Evolutionary conservation across 768 basidiomycete genomes (phyloP).

Genomic region (Galerina sulciceps): DNA sequence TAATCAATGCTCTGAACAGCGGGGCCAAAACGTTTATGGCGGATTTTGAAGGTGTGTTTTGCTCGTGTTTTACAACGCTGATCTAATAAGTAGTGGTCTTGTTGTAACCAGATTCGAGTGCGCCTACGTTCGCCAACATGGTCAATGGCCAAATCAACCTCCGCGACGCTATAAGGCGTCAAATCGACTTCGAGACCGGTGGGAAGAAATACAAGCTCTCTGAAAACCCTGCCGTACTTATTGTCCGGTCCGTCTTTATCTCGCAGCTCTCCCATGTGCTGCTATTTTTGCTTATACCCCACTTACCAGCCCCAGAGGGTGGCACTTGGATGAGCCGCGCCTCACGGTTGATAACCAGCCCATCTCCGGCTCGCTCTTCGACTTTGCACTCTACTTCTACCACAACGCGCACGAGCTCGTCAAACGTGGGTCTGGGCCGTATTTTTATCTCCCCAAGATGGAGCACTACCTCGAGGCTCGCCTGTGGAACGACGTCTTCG

Average conservation of each 20-base stretch:
- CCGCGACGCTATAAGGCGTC: conserved; percentile 84
- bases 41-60: conserved; percentile 84
- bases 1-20: conserved; percentile 94
- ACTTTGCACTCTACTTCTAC: conserved; percentile 97
- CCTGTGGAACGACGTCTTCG: conserved; percentile 98
- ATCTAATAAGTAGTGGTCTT: background rate
- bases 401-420: conserved; percentile 95
- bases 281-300: conserved; percentile 18
- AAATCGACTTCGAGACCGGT: conserved; percentile 86
- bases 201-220: conserved; percentile 93
- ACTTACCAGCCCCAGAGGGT: conserved; percentile 82
- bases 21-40: conserved; percentile 99
- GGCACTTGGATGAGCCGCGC: conserved; percentile 97
- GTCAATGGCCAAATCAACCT: conserved; percentile 94
- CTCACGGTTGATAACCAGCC: conserved; percentile 87
- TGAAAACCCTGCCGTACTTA: conserved; percentile 85
- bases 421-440: conserved; percentile 86
- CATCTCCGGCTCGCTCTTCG: conserved; percentile 92
- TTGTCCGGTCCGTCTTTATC: conserved; percentile 70
- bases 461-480: conserved; percentile 97
- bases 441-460: conserved; percentile 99
- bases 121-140: conserved; percentile 94
- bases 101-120: conserved; percentile 73
- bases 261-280: conserved; percentile 10
- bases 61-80: background rate